Conservation (phyloP, 345 rosid species). For the Eucalyptus viminalis region DNA sequence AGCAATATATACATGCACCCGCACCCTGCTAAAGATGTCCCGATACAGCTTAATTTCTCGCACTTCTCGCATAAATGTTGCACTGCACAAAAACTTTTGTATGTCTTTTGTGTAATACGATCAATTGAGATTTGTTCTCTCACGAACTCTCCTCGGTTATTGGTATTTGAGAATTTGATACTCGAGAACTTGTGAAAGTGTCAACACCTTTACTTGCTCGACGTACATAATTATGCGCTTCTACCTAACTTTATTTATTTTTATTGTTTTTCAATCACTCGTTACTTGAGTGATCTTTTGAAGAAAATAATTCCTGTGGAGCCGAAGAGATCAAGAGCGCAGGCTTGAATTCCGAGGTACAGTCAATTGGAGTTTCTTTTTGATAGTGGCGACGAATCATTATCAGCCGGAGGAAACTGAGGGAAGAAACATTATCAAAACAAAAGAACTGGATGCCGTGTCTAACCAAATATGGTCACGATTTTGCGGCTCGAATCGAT, state of each 20-base stretch:
- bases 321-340: no score
- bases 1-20: neutral
- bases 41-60: neutral
- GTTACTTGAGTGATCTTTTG: no score
- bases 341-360: no score
- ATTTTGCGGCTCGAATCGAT: neutral
- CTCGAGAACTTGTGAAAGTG: neutral
- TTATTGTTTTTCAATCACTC: neutral
- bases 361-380: neutral
- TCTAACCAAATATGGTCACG: neutral
- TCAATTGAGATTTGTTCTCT: neutral
- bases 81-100: neutral
- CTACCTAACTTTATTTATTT: no score
- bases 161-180: neutral
- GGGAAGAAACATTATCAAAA: no score
- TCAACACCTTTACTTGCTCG: fast-evolving
- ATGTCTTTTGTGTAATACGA: neutral
- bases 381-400: neutral
- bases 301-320: no score
- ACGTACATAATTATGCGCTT: neutral
- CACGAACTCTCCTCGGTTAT: no score
- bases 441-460: neutral
- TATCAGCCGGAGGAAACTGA: neutral
- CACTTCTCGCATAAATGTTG: neutral
- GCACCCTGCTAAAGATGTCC: neutral